These are phyloP conservation scores for Dendrocalamus sinicus DNA, from an alignment of 176 grass and related monocot genomes.

Conservation along the genomic window DNA sequence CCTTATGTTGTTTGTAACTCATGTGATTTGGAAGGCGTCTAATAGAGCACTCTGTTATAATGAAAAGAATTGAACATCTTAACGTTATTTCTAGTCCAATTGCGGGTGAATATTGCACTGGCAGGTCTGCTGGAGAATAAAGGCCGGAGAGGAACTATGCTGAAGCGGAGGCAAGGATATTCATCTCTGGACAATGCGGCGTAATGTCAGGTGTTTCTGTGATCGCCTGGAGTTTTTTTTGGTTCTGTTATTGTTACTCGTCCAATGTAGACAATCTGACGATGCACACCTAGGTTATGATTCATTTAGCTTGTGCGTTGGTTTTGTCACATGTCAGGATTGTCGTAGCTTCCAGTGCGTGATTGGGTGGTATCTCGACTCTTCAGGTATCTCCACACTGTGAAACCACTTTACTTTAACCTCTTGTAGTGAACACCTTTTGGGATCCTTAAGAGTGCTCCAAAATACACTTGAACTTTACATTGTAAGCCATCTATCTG, in stretches of 20 bases:
- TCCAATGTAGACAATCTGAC: not conserved
- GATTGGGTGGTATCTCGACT: not conserved
- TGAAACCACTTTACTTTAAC: conserved; percentile 3
- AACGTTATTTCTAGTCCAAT: conserved; percentile 19
- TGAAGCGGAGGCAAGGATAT: not conserved
- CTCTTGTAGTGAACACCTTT: not conserved
- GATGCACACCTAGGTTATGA: not conserved
- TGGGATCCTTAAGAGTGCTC: conserved; percentile 21
- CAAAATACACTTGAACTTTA: not conserved
- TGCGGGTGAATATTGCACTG: not conserved
- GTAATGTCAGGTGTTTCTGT: conserved; percentile 11
- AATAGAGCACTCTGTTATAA: conserved; percentile 9
- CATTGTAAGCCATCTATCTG: not conserved
- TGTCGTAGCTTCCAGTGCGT: not conserved
- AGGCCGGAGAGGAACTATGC: conserved; percentile 4
- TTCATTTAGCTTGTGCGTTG: not conserved
- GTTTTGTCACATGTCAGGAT: conserved; percentile 11
- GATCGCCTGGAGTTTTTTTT: not conserved
- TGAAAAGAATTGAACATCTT: conserved; percentile 3
- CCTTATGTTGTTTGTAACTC: not conserved
- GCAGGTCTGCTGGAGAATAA: conserved; percentile 29
- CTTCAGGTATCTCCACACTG: not conserved
- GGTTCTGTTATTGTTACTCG: not conserved
- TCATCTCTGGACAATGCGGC: conserved; percentile 1
- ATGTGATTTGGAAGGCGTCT: not conserved